Percentiles rank a stretch among this genome's conserved stretches.
phyloP scores from a whole-genome alignment of 2,329 filamentous ascomycete species.

The Colletotrichum viniferum region DNA sequence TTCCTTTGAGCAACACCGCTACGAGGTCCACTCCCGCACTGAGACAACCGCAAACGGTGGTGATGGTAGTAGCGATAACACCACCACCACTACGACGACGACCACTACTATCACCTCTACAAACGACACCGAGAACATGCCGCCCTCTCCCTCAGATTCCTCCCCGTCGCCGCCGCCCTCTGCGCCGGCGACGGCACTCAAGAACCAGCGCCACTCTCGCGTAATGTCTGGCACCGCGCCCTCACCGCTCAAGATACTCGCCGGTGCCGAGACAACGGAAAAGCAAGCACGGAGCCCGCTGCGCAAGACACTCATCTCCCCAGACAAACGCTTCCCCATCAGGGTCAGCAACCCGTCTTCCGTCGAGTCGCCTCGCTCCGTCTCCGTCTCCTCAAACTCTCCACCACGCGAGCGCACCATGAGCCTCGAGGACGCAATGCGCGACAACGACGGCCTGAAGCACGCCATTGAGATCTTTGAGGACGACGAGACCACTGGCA shows the following conservation, averaged over 20 bases:
- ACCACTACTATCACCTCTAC: constrained; percentile 24
- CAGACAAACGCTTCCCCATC: constrained; percentile 62
- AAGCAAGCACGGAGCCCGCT: constrained; percentile 40
- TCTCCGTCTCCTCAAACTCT: constrained; percentile 12
- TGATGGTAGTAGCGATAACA: constrained; percentile 20
- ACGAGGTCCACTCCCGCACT: constrained; percentile 36
- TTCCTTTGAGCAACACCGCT: constrained; percentile 31
- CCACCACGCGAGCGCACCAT: constrained; percentile 39
- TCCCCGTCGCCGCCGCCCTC: constrained; percentile 15
- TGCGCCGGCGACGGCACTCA: constrained; percentile 8
- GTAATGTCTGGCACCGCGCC: constrained; percentile 62
- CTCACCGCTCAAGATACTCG: constrained; percentile 62
- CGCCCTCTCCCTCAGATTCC: constrained; percentile 42
- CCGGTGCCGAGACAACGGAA: constrained; percentile 32
- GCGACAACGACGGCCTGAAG: constrained; percentile 59
- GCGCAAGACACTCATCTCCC: constrained; percentile 41
- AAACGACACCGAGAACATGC: constrained; percentile 48
- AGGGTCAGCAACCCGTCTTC: constrained; percentile 47
- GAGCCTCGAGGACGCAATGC: constrained; percentile 57
- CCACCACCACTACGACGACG: constrained; percentile 17
- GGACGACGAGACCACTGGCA: constrained; percentile 42
- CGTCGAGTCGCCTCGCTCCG: constrained; percentile 24
- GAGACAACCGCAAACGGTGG: constrained; percentile 20
- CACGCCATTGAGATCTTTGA: constrained; percentile 68
- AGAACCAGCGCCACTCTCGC: constrained; percentile 51